Evolutionary conservation across 495 filamentous ascomycete genomes (phyloP), one percentile per base, ranked within the genome.

Genomic region (Talaromyces wortmannii): DNA sequence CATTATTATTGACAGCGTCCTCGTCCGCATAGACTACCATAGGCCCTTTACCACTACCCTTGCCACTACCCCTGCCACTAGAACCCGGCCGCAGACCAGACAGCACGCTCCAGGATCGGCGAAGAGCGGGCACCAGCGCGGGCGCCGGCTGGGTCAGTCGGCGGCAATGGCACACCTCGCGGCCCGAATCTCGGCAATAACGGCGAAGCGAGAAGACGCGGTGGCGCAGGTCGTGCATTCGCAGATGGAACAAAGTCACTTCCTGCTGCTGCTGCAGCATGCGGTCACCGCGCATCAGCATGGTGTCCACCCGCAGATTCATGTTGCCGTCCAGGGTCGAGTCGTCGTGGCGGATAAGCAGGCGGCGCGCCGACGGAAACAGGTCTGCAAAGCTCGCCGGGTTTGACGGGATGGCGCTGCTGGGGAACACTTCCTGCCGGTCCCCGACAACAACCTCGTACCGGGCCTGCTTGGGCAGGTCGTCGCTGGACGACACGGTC

Each of bases 261-360:
- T 85, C 82, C 59, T 82, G 82, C 33, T 36, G 48, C 12, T 29
- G 32, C 48, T 70, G 66, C 48, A 68, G 66, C 48, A 68, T 70
- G 51, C 82, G 83, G 11, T 78, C 77, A n/a, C 73, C 60, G 6
- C 69, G 73, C 33, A 75, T 71, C 43, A 90, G 81, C 53, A 86
- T 76, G 13, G 91, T 91, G 66, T 97, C 91, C 49, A 98, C 79
- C 44, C 92, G 85, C 52, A 98, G 78, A 66, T 97, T 96, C 94
- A 97, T 96, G 77, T 97, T 96, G 16, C 94, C 92, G 68, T 98
- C 94, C 15, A 86, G 67, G 4, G 94, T 95, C 36, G 89, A 80
- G 70, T 96, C 91, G 63, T 98, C 94, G 62, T 98, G 94, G 45
- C 87, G 83, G 62, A 98, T 94, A 43, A 80, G 80, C 31, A 98